Evolutionary conservation across 164 flowering plant species (phyloP).

Genomic region (Brasenia schreberi): DNA sequence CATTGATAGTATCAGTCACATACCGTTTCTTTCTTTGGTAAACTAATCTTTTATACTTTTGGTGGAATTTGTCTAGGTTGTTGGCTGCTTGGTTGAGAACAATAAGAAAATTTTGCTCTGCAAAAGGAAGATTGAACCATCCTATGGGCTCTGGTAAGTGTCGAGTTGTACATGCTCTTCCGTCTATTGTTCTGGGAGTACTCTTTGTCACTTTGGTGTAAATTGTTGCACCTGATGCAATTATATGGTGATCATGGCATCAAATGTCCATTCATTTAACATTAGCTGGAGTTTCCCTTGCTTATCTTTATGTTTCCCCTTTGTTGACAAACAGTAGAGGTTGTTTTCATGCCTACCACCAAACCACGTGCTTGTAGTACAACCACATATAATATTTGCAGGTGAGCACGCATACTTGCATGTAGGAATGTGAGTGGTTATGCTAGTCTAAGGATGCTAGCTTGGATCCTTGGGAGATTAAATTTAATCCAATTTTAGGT

Average conservation of each 20-base stretch:
- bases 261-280: background rate
- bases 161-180: background rate
- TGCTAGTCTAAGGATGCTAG: too few relatives aligned
- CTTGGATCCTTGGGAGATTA: too few relatives aligned
- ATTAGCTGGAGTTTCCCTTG: background rate
- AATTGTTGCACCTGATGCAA: background rate
- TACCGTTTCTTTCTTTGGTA: background rate
- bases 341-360: too few relatives aligned
- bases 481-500: too few relatives aligned
- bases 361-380: too few relatives aligned
- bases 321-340: too few relatives aligned
- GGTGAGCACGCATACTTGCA: too few relatives aligned
- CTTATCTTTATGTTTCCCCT: too few relatives aligned
- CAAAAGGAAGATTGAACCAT: slow-evolving; percentile 85
- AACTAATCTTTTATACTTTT: background rate
- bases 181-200: background rate
- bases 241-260: background rate
- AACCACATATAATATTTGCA: too few relatives aligned
- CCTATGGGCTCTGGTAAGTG: slow-evolving; percentile 81
- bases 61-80: slow-evolving; percentile 37
- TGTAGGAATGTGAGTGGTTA: too few relatives aligned
- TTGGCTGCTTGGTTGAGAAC: slow-evolving; percentile 91
- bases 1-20: background rate
- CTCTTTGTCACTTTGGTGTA: background rate
- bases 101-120: slow-evolving; percentile 73